A percentile compares a stretch with the other conserved stretches of the same genome.
These are phyloP conservation scores for Aspergillus oerlinghausenensis DNA, from an alignment of 2,329 filamentous ascomycete species.

Conservation along the genomic window DNA sequence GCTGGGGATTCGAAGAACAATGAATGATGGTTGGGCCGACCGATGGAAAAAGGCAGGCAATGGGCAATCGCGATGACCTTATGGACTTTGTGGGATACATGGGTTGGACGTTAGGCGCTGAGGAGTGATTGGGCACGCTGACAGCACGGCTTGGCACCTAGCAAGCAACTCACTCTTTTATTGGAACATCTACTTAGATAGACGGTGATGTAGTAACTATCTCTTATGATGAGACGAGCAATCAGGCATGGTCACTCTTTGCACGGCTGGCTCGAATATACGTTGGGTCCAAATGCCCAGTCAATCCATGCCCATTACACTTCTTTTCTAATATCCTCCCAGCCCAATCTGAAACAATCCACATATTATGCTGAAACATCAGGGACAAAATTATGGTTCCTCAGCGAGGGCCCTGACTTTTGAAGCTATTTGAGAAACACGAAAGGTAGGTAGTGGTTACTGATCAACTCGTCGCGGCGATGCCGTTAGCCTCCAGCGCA, in stretches of 20 bases:
- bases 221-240: background rate
- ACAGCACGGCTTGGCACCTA: background rate
- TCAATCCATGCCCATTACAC: too few relatives aligned
- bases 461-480: too few relatives aligned
- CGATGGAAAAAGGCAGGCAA: conserved; percentile 31
- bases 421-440: too few relatives aligned
- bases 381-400: too few relatives aligned
- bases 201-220: background rate
- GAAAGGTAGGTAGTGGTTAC: too few relatives aligned
- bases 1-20: conserved; percentile 39
- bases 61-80: conserved; percentile 5
- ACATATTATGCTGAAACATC: background rate
- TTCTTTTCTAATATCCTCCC: background rate
- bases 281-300: too few relatives aligned
- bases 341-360: background rate
- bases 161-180: background rate
- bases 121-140: background rate
- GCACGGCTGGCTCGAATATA: background rate
- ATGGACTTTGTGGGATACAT: background rate
- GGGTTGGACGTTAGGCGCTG: background rate
- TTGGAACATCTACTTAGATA: background rate
- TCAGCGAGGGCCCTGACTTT: too few relatives aligned
- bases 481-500: too few relatives aligned
- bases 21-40: conserved; percentile 40
- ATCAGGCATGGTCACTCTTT: background rate